Percentiles rank a stretch among this genome's conserved stretches.
Conservation (phyloP, 805 yeast genomes). For the Saturnispora sanitii region DNA sequence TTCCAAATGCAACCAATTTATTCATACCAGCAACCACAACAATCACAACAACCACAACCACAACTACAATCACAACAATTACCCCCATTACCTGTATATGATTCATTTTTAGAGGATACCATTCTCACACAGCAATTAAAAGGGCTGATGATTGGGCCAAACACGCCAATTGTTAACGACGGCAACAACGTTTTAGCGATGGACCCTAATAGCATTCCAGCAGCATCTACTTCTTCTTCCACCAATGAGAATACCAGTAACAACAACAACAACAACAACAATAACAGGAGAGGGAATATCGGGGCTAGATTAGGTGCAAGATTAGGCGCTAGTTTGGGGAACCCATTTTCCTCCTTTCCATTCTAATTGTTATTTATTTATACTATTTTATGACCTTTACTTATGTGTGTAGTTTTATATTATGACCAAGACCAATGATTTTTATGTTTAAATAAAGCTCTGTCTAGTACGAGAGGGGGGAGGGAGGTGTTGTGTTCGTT, state of each 20-base stretch:
- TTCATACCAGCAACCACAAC: conserved; percentile 4
- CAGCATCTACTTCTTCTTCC: background rate
- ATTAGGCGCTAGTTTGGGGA: too few species aligned
- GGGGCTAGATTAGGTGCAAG: too few species aligned
- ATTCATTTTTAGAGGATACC: conserved; percentile 15
- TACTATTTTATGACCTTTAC: too few species aligned
- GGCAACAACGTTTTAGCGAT: too few species aligned
- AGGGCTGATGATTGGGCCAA: conserved; percentile 12
- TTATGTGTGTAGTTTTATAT: too few species aligned
- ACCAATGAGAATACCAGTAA: background rate
- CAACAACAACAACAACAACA: conserved; percentile 4
- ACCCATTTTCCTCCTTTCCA: background rate
- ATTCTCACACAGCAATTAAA: conserved; percentile 24
- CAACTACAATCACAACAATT: background rate
- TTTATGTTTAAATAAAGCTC: too few species aligned
- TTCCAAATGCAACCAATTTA: background rate
- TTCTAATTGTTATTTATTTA: too few species aligned
- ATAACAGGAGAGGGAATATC: too few species aligned
- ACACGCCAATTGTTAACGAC: background rate
- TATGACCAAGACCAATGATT: too few species aligned
- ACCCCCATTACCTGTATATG: background rate
- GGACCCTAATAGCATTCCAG: background rate
- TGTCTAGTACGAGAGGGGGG: too few species aligned
- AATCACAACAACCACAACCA: conserved; percentile 2
- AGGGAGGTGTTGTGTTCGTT: too few species aligned